These are phyloP conservation scores for Starmerella powellii DNA, from an alignment of 805 yeast species.

Conservation along the genomic window DNA sequence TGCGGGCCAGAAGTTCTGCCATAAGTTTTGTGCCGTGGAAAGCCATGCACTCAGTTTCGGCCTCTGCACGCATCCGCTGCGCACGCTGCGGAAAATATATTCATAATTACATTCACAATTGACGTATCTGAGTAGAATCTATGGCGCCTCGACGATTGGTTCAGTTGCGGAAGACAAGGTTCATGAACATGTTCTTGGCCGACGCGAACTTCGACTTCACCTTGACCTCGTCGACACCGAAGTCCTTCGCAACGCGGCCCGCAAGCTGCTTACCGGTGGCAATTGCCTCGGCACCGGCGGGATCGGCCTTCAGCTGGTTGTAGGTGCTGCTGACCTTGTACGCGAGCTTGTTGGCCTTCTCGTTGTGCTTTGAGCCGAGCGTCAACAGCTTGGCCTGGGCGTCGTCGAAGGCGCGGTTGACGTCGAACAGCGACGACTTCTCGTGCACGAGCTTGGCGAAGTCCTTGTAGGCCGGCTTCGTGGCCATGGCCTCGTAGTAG, in stretches of 20 bases:
- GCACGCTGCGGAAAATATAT: too few species aligned
- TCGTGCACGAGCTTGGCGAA: constrained; percentile 14
- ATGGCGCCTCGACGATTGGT: too few species aligned
- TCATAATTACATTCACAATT: too few species aligned
- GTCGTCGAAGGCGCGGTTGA: constrained; percentile 14
- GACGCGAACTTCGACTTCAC: constrained; percentile 7
- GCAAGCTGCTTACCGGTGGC: constrained; percentile 14
- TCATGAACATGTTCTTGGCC: constrained; percentile 8
- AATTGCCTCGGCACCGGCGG: constrained; percentile 18
- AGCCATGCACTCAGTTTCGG: too few species aligned
- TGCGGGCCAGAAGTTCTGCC: too few species aligned
- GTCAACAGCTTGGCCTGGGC: constrained; percentile 6
- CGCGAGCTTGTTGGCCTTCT: constrained; percentile 7
- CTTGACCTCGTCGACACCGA: constrained; percentile 11
- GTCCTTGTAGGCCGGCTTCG: constrained; percentile 17
- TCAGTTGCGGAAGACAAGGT: not conserved
- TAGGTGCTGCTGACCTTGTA: constrained; percentile 7
- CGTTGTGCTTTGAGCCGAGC: constrained; percentile 5
- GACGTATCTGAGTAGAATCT: too few species aligned
- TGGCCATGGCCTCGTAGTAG: constrained; percentile 17
- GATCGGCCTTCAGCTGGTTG: constrained; percentile 12
- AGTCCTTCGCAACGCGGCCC: constrained; percentile 17
- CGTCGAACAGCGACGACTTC: constrained; percentile 16
- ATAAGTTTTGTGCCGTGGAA: too few species aligned
- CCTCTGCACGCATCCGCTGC: too few species aligned